These are phyloP conservation scores for Zygosaccharomyces gambellarensis DNA, from an alignment of 805 yeast species.

Conservation along the genomic window DNA sequence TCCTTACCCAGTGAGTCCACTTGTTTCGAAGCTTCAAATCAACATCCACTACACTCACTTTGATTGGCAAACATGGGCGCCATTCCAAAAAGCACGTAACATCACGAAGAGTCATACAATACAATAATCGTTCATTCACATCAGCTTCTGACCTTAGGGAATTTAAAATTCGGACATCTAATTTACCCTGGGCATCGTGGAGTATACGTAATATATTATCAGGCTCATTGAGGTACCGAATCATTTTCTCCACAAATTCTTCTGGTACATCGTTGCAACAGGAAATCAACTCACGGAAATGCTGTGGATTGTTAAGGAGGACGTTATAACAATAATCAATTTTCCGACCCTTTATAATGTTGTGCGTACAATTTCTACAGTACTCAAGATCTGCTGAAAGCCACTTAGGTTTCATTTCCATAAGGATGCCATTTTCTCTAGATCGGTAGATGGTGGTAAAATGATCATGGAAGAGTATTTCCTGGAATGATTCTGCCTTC, in stretches of 20 bases:
- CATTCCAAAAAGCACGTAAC: constrained; percentile 35
- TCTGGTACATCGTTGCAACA: constrained; percentile 10
- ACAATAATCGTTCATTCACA: constrained; percentile 19
- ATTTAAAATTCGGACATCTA: constrained; percentile 1
- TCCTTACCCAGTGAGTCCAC: constrained; percentile 45
- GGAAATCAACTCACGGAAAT: constrained; percentile 12
- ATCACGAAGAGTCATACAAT: constrained; percentile 39
- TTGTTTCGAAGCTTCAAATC: constrained; percentile 48
- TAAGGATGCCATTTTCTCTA: constrained; percentile 2
- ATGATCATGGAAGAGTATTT: constrained; percentile 20
- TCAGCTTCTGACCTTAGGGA: constrained; percentile 9
- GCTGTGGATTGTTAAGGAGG: constrained; percentile 12
- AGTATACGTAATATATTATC: constrained; percentile 25
- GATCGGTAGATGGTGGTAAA: constrained; percentile 21
- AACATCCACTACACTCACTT: constrained; percentile 42
- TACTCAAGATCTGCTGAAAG: constrained; percentile 14
- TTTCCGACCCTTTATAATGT: constrained; percentile 18
- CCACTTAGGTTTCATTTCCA: constrained; percentile 36
- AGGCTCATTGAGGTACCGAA: constrained; percentile 17
- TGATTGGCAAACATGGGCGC: constrained; percentile 6
- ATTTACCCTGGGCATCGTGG: constrained; percentile 20
- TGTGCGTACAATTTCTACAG: constrained; percentile 33
- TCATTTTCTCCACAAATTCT: constrained; percentile 14
- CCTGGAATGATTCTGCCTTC: constrained; percentile 1
- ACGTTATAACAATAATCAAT: constrained; percentile 24